Conservation (phyloP, 2,329 filamentous ascomycete genomes). For the Waltergamsia citrina region DNA sequence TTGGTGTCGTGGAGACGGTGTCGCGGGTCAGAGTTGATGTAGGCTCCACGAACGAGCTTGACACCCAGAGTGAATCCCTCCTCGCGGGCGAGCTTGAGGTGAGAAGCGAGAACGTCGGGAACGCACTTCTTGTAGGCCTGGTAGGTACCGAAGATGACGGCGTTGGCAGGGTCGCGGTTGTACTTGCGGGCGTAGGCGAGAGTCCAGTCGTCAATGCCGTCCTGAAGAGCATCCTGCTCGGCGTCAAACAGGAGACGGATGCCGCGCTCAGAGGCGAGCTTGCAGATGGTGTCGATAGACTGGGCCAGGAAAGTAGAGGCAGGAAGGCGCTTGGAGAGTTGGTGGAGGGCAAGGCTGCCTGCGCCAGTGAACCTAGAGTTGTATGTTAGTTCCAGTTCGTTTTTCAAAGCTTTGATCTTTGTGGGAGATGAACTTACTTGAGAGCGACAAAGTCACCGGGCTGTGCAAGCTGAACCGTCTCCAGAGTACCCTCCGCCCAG, state of each 20-base stretch:
- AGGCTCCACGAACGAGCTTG: constrained; percentile 69
- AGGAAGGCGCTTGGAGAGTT: constrained; percentile 52
- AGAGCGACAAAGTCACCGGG: constrained; percentile 55
- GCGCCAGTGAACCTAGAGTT: constrained; percentile 71
- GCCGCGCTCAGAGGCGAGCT: constrained; percentile 57
- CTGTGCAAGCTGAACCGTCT: constrained; percentile 61
- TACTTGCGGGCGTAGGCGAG: constrained; percentile 67
- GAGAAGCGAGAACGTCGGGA: constrained; percentile 43
- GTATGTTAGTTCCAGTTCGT: neutral
- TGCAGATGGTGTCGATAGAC: constrained; percentile 67
- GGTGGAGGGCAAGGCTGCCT: constrained; percentile 60
- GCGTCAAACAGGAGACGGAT: constrained; percentile 77
- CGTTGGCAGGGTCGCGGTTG: constrained; percentile 54
- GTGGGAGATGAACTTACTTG: constrained; percentile 31
- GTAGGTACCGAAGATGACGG: constrained; percentile 73
- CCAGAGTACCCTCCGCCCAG: constrained; percentile 67
- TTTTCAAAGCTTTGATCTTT: neutral
- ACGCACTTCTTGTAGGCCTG: constrained; percentile 65
- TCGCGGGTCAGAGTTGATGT: constrained; percentile 60
- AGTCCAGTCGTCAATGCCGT: constrained; percentile 74
- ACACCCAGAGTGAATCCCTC: constrained; percentile 60
- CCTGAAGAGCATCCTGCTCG: constrained; percentile 71
- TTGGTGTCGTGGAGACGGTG: constrained; percentile 65
- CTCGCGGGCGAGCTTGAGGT: constrained; percentile 48
- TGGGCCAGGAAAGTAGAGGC: constrained; percentile 55